Percentiles rank a stretch among this genome's conserved stretches.
Conservation (phyloP, 2,329 filamentous ascomycete species). For the Amauroascus niger region DNA sequence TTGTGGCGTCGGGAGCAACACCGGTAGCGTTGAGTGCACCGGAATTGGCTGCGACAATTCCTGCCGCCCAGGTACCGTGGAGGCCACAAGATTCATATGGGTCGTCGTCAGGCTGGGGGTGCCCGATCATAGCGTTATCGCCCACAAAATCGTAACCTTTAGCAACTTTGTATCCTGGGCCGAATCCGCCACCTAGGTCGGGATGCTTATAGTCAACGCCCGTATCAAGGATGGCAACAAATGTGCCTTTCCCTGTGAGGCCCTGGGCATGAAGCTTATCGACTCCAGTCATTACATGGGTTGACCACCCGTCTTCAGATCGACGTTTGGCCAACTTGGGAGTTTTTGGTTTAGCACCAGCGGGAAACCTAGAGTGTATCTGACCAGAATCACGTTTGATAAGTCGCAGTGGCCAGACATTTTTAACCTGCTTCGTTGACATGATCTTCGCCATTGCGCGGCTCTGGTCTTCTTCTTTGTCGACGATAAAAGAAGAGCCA, state of each 20-base stretch:
- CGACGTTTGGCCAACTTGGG: not conserved
- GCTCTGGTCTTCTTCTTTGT: not conserved
- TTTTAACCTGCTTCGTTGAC: not conserved
- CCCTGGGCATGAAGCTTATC: slow-evolving; percentile 13
- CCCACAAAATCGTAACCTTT: slow-evolving; percentile 52
- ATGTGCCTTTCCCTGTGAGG: slow-evolving; percentile 8
- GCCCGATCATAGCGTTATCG: slow-evolving; percentile 33
- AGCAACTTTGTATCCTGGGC: slow-evolving; percentile 48
- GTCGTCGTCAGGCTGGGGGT: slow-evolving; percentile 40
- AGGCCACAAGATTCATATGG: slow-evolving; percentile 49
- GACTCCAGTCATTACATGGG: slow-evolving; percentile 14
- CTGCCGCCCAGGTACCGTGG: slow-evolving; percentile 54
- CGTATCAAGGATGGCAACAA: slow-evolving; percentile 21
- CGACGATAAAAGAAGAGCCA: slow-evolving; percentile 7
- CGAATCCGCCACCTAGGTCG: slow-evolving; percentile 56
- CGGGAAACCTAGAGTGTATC: slow-evolving; percentile 2
- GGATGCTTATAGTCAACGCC: slow-evolving; percentile 53
- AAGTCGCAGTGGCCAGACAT: slow-evolving; percentile 5
- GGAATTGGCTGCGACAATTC: slow-evolving; percentile 52
- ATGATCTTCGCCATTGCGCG: not conserved
- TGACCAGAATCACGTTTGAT: slow-evolving; percentile 5
- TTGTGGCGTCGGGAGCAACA: slow-evolving; percentile 46
- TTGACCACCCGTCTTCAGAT: slow-evolving; percentile 3
- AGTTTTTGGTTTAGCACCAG: not conserved
- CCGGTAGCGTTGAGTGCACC: slow-evolving; percentile 48